Evolutionary conservation across 306 rosid species (phyloP), one percentile per base, ranked within the genome.

Genomic region (Benincasa hispida): DNA sequence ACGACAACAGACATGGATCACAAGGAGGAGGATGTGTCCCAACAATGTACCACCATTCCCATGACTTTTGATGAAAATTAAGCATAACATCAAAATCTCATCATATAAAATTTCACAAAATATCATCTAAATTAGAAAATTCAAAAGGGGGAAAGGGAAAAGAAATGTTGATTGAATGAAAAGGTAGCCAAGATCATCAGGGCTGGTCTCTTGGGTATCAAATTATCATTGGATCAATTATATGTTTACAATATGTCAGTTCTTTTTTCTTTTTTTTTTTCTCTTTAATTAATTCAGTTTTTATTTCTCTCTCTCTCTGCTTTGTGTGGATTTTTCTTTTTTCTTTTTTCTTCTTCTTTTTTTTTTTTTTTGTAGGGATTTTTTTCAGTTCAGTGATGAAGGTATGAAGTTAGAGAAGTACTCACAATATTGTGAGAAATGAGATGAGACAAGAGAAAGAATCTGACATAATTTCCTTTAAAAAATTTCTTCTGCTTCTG

Each of bases 41-140:
- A 68, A 60, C 88, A 41, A 63, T 90, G 62, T 91, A 85, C 56
- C 86, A 84, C 70, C 92, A 86, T 42, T 83, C 90, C 78, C 96
- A 90, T 84, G 88, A 95, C 87, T 93, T 45, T 82, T 88, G 84
- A 83, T 22, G 35, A n/a, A 45, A 45, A 45, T 45, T 50, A 50
- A 50, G 75, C 57, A 25, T 3, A 50, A 4, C 77, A 14, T 28
- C 39, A 25, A 28, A 72, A 50, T 30, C 22, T 30, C 22, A 24
- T 24, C 4, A 70, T 30, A 72, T 72, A 50, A 72, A 50, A 50
- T 50, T 72, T 48, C 76, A 72, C 8, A 72, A 15, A 15, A 72
- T 4, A 72, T 48, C 41, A 48, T 45, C 75, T 47, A 3, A 50
- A 70, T 70, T 70, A 25, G 35, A 24, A n/a, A n/a, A 70, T 25